These are phyloP conservation scores for Anisodus tanguticus DNA, from an alignment of 257 asterid species.

Conservation along the genomic window DNA sequence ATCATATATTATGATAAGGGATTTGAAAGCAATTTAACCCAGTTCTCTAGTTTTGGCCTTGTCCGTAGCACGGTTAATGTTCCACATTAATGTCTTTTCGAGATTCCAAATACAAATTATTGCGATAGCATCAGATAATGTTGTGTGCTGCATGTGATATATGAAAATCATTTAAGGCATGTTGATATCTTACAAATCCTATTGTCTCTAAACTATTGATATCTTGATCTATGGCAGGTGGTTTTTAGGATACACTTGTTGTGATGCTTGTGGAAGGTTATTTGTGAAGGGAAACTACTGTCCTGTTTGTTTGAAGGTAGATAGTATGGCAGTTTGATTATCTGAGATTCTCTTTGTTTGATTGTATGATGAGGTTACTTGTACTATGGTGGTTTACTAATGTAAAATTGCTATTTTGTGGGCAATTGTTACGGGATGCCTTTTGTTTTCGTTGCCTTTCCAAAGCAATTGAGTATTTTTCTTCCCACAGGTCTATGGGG, in stretches of 20 bases:
- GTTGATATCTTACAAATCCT: conserved; percentile 9
- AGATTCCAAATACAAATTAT: not conserved
- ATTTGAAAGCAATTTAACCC: not conserved
- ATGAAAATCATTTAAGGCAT: not conserved
- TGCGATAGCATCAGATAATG: not conserved
- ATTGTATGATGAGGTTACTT: not conserved
- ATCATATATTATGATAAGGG: conserved; percentile 13
- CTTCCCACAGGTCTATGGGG: not conserved
- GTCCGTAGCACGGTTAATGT: not conserved
- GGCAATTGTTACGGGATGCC: not conserved
- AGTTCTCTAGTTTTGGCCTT: conserved; percentile 8
- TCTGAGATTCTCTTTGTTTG: not conserved
- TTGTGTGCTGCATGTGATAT: not conserved
- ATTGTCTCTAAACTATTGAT: not conserved
- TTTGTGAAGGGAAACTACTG: conserved; percentile 93
- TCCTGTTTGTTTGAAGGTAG: conserved; percentile 96
- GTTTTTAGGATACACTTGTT: conserved; percentile 97
- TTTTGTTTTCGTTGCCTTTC: conserved; percentile 19
- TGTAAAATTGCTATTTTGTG: not conserved
- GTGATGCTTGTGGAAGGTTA: conserved; percentile 99
- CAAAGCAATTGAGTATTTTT: not conserved
- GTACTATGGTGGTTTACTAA: not conserved
- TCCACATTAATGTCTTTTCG: not conserved
- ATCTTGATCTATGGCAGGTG: conserved; percentile 63
- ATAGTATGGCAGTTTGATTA: not conserved